Evolutionary conservation across 805 yeast species (phyloP), one percentile per base, ranked within the genome.

Genomic region (Tetrapisispora phaffii): DNA sequence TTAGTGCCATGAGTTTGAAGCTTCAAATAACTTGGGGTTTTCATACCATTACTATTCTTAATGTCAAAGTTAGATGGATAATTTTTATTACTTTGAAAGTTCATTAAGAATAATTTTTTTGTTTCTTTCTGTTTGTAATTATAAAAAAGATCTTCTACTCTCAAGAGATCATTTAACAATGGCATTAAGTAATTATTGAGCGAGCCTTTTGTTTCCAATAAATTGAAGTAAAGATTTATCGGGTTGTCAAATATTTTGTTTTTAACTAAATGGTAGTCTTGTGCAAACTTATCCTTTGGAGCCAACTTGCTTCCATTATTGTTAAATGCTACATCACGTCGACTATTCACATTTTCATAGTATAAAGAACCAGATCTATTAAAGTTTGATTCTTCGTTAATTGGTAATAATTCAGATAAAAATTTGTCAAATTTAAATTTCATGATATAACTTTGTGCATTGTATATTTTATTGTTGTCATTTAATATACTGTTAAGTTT

Each of bases 351-450:
- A 8, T n/a, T 7, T 20, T 40, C 24, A 9, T 22, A 32, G 17
- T 57, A 50, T 26, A 56, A 40, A 10, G 51, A 37, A 1, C 55
- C 53, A 16, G 61, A 57, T 47, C 62, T 52, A 42, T 59, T 59
- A 28, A 54, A 57, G 29, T 59, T 59, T 3, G 61, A 57, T 45
- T 59, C 63, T 31, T 59, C 63, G 41, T 47, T 29, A 2, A 58
- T 39, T 7, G 62, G 59, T 35, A 59, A 47, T 31, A 59, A 41
- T 36, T 59, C 60, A 1, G 62, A 53, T 19, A 59, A 28, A 40
- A 59, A 59, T 22, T 54, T 55, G 28, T 47, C 53, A 10, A 59
- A 34, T 39, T 56, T 58, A 24, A 44, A 52, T 38, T 49, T 53
- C 56, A 62, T 51, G 29, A 50, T 44, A 41, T 52, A 60, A 40